A percentile compares a stretch with the other conserved stretches of the same genome.
These are phyloP conservation scores for Ambrosiella xylebori DNA, from an alignment of 2,329 filamentous ascomycete species.

Conservation along the genomic window DNA sequence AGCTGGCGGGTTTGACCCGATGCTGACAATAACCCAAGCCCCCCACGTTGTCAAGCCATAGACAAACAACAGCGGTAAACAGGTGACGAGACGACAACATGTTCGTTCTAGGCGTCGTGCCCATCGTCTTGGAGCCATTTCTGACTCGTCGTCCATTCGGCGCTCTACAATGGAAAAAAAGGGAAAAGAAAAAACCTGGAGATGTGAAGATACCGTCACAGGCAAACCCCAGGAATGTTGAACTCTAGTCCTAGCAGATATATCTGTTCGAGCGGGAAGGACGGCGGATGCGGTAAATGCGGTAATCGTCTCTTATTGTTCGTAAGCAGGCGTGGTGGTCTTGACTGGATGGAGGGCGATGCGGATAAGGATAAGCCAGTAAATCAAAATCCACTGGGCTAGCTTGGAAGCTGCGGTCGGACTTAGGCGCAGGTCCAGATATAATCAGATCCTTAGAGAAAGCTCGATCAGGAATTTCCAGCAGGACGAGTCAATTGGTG, in stretches of 20 bases:
- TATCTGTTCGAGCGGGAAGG: background rate
- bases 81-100: slow-evolving; percentile 64
- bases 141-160: slow-evolving; percentile 17
- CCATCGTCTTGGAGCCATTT: slow-evolving; percentile 40
- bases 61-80: slow-evolving; percentile 78
- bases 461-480: too few species aligned
- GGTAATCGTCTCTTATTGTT: background rate
- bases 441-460: too few species aligned
- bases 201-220: background rate
- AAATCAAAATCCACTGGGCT: background rate
- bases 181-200: background rate
- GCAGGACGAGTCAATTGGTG: background rate
- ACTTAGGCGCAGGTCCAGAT: too few species aligned
- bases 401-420: background rate
- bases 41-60: slow-evolving; percentile 88
- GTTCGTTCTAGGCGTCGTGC: slow-evolving; percentile 59
- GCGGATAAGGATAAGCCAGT: background rate
- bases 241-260: background rate
- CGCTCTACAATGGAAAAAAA: slow-evolving; percentile 16
- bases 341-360: background rate
- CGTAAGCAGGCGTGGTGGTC: background rate
- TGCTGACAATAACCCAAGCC: slow-evolving; percentile 65
- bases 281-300: background rate
- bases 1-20: slow-evolving; percentile 41
- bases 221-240: background rate